A percentile compares a stretch with the other conserved stretches of the same genome.
phyloP scores from a whole-genome alignment of 257 asterid species.

The Voacanga thouarsii region DNA sequence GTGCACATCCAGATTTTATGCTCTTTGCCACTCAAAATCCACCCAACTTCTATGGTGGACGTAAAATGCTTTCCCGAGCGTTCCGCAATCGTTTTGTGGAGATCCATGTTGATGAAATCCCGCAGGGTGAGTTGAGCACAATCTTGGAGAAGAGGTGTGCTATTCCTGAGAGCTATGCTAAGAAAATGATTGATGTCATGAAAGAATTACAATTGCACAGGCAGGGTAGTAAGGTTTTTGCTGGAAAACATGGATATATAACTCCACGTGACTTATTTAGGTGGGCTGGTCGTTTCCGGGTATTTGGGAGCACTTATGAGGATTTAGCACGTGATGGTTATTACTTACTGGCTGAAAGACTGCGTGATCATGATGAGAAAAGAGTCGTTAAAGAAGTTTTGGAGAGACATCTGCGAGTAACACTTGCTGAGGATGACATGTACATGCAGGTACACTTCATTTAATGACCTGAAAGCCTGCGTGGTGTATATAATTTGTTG shows the following conservation, averaged over 20 bases:
- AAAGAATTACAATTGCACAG: constrained; percentile 84
- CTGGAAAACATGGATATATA: constrained; percentile 97
- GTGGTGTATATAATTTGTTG: background rate
- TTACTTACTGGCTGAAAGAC: constrained; percentile 86
- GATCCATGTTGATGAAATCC: constrained; percentile 97
- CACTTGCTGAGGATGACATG: constrained; percentile 46
- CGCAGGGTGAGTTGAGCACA: constrained; percentile 76
- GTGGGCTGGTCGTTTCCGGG: constrained; percentile 81
- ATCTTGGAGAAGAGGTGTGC: constrained; percentile 66
- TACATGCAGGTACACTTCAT: constrained; percentile 59
- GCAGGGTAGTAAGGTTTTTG: constrained; percentile 86
- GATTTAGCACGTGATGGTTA: constrained; percentile 88
- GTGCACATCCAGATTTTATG: constrained; percentile 85
- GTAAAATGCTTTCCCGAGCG: constrained; percentile 92
- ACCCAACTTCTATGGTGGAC: constrained; percentile 89
- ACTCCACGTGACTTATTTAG: constrained; percentile 97
- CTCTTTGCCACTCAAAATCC: constrained; percentile 98
- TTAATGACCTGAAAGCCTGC: background rate
- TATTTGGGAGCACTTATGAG: constrained; percentile 51
- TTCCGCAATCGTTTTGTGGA: constrained; percentile 98
- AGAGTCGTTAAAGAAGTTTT: constrained; percentile 62
- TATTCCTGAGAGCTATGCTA: constrained; percentile 65
- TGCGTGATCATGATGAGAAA: constrained; percentile 76
- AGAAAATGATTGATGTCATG: constrained; percentile 84
- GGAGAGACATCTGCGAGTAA: constrained; percentile 54